These are phyloP conservation scores for Pisolithus orientalis DNA, from an alignment of 768 basidiomycete species.

Conservation along the genomic window DNA sequence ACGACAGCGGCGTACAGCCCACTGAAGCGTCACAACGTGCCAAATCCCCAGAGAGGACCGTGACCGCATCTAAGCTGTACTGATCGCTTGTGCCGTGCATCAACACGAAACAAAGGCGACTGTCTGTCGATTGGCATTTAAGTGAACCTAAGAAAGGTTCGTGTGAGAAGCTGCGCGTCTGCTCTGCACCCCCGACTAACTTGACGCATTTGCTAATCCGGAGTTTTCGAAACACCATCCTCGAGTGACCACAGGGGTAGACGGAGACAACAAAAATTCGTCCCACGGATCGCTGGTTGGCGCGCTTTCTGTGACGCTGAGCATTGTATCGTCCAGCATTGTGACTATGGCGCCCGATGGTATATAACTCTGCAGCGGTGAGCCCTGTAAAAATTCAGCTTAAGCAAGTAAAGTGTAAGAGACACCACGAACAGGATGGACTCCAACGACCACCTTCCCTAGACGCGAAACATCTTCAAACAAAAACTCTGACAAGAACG, in stretches of 20 bases:
- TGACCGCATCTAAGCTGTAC: slow-evolving; percentile 55
- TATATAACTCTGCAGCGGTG: slow-evolving; percentile 55
- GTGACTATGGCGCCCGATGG: slow-evolving; percentile 54
- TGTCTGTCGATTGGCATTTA: slow-evolving; percentile 2
- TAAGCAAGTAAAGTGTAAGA: neutral
- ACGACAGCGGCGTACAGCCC: slow-evolving; percentile 32
- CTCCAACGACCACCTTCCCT: slow-evolving; percentile 51
- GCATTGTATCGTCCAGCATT: slow-evolving; percentile 53
- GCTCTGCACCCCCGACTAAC: slow-evolving; percentile 8
- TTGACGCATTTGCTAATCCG: slow-evolving; percentile 18
- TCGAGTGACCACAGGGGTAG: slow-evolving; percentile 7
- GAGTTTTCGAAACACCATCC: slow-evolving; percentile 61
- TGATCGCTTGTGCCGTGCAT: slow-evolving; percentile 20
- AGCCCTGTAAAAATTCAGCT: slow-evolving; percentile 37
- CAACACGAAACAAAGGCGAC: slow-evolving; percentile 41
- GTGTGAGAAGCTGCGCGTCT: neutral
- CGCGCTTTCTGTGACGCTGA: slow-evolving; percentile 27
- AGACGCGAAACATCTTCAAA: slow-evolving; percentile 48
- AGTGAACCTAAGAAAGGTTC: neutral
- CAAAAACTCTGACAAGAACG: slow-evolving; percentile 23
- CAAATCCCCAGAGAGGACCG: slow-evolving; percentile 33
- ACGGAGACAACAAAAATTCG: slow-evolving; percentile 31
- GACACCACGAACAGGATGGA: slow-evolving; percentile 43
- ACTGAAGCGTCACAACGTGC: slow-evolving; percentile 35
- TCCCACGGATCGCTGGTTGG: slow-evolving; percentile 38